A percentile compares a stretch with the other conserved stretches of the same genome.
Conservation (phyloP, 75 land plant genomes). For the Azolla pinnata region DNA sequence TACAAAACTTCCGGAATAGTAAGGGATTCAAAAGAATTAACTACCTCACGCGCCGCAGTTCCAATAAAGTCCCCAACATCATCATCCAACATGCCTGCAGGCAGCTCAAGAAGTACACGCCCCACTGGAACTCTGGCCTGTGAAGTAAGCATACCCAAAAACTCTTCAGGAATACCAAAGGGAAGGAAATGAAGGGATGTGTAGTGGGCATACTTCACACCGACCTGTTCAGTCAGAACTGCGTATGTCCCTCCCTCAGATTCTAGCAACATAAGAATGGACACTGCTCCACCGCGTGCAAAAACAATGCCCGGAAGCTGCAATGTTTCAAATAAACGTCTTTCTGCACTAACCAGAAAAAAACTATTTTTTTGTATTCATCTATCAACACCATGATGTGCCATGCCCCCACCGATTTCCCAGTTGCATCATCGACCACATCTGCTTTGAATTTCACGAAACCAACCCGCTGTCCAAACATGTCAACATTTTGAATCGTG, state of each 20-base stretch:
- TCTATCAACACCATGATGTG: neutral
- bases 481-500: conserved; percentile 80
- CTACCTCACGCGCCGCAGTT: conserved; percentile 94
- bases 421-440: conserved; percentile 55
- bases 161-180: no score
- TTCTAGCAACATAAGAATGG: conserved; percentile 69
- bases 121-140: conserved; percentile 93
- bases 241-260: conserved; percentile 60
- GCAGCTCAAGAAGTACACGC: conserved; percentile 64
- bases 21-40: no score
- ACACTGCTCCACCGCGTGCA: conserved; percentile 85
- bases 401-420: no score
- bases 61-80: conserved; percentile 84
- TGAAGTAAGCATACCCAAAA: conserved; percentile 1
- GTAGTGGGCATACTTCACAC: no score
- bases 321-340: neutral
- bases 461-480: conserved; percentile 83
- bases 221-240: conserved; percentile 98
- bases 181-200: no score
- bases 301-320: conserved; percentile 97
- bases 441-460: conserved; percentile 96
- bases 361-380: no score
- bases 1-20: no score
- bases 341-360: no score
- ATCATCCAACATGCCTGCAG: conserved; percentile 96